A percentile compares a stretch with the other conserved stretches of the same genome.
phyloP scores from a whole-genome alignment of 257 asterid genomes.

The Primulina tabacum region DNA sequence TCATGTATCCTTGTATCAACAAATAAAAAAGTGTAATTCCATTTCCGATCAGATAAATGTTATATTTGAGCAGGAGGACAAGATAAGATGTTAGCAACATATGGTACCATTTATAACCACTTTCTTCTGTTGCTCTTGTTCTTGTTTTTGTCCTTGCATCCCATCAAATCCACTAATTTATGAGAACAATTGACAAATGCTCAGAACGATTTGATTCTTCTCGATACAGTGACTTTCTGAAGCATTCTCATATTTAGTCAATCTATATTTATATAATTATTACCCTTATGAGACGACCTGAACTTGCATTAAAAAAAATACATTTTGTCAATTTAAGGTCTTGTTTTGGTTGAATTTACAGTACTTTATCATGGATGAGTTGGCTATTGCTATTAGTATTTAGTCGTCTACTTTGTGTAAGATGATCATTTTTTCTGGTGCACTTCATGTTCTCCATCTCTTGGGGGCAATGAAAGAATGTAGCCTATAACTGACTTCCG shows the following conservation, averaged over 20 bases:
- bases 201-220: background rate
- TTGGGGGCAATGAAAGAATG: background rate
- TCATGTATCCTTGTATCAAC: background rate
- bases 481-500: background rate
- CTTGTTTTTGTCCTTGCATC: background rate
- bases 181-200: background rate
- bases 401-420: background rate
- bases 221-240: background rate
- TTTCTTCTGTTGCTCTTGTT: background rate
- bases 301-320: background rate
- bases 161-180: conserved; percentile 3
- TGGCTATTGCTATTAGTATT: background rate
- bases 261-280: background rate
- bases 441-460: background rate
- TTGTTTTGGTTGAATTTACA: background rate
- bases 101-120: background rate
- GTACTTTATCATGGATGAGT: background rate
- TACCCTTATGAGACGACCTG: background rate
- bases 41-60: conserved; percentile 13
- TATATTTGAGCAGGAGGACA: background rate
- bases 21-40: background rate
- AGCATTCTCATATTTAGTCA: conserved; percentile 11
- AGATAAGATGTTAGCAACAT: background rate
- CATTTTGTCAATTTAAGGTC: background rate
- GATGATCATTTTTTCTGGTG: background rate